A percentile compares a stretch with the other conserved stretches of the same genome.
Evolutionary conservation across 2,329 filamentous ascomycete genomes (phyloP).

Genomic region (Penicillium sp.): DNA sequence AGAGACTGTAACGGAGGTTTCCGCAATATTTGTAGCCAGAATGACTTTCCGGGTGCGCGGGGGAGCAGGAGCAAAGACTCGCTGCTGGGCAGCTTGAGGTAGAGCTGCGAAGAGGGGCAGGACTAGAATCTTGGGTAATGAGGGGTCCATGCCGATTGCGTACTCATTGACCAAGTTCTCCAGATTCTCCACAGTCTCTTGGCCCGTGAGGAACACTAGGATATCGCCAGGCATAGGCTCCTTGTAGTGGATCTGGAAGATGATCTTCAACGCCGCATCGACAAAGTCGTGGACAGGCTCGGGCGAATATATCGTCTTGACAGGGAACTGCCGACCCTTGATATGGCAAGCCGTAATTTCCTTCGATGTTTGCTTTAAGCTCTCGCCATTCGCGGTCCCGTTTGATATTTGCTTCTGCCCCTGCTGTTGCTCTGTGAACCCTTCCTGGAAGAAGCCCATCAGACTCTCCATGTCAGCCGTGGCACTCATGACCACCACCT

Average conservation of each 20-base stretch:
- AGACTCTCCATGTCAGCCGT: constrained; percentile 86
- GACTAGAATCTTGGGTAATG: constrained; percentile 68
- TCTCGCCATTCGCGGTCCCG: constrained; percentile 11
- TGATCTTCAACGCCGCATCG: constrained; percentile 75
- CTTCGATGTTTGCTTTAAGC: constrained; percentile 48
- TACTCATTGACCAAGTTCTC: constrained; percentile 82
- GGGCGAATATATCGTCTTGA: constrained; percentile 73
- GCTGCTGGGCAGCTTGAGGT: constrained; percentile 81
- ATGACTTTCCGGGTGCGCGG: constrained; percentile 84
- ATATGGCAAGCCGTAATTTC: constrained; percentile 65
- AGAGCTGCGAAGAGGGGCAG: constrained; percentile 89
- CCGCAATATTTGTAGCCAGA: constrained; percentile 95
- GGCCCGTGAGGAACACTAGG: constrained; percentile 86
- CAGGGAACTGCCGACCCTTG: constrained; percentile 83
- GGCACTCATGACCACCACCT: constrained; percentile 95
- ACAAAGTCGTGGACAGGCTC: constrained; percentile 78
- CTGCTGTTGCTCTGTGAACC: constrained; percentile 17
- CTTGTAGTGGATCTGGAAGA: constrained; percentile 83
- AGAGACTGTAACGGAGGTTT: constrained; percentile 94
- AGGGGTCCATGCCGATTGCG: constrained; percentile 68
- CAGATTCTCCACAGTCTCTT: constrained; percentile 85
- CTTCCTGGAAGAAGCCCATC: constrained; percentile 67
- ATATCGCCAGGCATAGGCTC: constrained; percentile 94
- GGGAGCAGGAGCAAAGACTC: constrained; percentile 76
- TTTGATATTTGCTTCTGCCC: constrained; percentile 14